Evolutionary conservation across 495 filamentous ascomycete species (phyloP), one percentile per base, ranked within the genome.

Genomic region (Aspergillus diversus): DNA sequence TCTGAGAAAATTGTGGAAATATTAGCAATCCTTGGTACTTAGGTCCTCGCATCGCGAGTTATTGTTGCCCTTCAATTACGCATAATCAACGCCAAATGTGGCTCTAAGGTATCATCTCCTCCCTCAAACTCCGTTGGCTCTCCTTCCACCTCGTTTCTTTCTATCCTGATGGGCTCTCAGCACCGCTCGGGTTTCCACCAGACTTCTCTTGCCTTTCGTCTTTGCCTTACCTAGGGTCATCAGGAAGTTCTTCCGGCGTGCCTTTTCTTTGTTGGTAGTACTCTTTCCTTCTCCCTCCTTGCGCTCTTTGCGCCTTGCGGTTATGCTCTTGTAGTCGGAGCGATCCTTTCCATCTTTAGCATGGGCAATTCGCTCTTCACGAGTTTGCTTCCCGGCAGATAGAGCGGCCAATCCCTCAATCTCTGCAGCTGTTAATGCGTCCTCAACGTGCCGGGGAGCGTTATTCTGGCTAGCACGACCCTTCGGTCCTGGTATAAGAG

Each of bases 181-280:
- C 55, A 91, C 83, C 73, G 87, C 90, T 65, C 86, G 84, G 49
- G 88, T 92, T 69, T 97, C 89, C 46, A 89, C 83, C 71, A 99
- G 80, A 86, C 91, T 96, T 68, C 92, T 83, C 88, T 97, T 97
- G 71, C 91, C 88, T 82, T 97, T 98, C 52, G 81, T 84, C 78
- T 91, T 91, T 4, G 95, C 94, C 82, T 98, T 98, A 52, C 93
- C 91, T 42, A 98, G 75, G 33, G 93, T 97, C 96, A 99, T 99
- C 69, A 98, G 72, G 75, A 98, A 96, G 74, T 98, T 98, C 87
- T 99, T 98, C 81, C 88, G 89, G 55, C 94, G 81, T 33, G 90
- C 87, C 84, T 99, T 99, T 83, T 99, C 96, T 83, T 91, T 91
- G 79, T 99, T 99, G 67, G 95, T 99, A 5, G 91, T 91, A 75